phyloP scores from a whole-genome alignment of 2,329 filamentous ascomycete species.

The Xylariaceae sp. region DNA sequence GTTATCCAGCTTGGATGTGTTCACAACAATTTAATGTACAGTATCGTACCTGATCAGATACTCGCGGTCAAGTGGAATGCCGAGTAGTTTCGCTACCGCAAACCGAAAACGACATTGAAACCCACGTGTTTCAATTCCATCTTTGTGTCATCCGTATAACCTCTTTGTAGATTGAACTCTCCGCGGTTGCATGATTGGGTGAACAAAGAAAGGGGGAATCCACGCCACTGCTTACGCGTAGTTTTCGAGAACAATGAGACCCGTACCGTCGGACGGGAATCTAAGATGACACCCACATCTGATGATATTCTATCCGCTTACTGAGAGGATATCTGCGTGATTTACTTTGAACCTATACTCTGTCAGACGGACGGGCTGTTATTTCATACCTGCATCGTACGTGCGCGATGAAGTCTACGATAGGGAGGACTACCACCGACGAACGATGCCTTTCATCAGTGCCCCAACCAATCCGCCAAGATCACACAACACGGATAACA shows the following conservation, averaged over 20 bases:
- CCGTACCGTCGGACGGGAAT: constrained; percentile 9
- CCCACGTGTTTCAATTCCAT: not conserved
- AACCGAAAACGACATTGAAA: constrained; percentile 9
- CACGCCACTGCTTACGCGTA: constrained; percentile 3
- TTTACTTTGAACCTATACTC: not conserved
- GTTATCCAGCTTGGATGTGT: constrained; percentile 52
- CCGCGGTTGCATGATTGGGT: not conserved
- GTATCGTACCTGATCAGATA: not conserved
- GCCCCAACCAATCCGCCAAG: constrained; percentile 18
- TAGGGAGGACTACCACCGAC: constrained; percentile 13
- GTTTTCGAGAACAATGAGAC: constrained; percentile 22
- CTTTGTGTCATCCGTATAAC: constrained; percentile 6
- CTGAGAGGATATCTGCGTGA: too few species aligned
- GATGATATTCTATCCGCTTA: not conserved
- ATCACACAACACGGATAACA: constrained; percentile 5
- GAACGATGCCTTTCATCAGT: constrained; percentile 24
- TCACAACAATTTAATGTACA: constrained; percentile 41
- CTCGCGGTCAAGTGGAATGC: not conserved
- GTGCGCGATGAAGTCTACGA: constrained; percentile 24
- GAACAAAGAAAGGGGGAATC: constrained; percentile 19
- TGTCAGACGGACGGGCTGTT: not conserved
- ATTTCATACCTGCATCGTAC: not conserved
- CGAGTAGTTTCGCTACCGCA: not conserved
- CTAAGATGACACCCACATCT: not conserved
- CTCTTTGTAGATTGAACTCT: constrained; percentile 13